These are phyloP conservation scores for Acer campestre DNA, from an alignment of 345 rosid species.

Conservation along the genomic window DNA sequence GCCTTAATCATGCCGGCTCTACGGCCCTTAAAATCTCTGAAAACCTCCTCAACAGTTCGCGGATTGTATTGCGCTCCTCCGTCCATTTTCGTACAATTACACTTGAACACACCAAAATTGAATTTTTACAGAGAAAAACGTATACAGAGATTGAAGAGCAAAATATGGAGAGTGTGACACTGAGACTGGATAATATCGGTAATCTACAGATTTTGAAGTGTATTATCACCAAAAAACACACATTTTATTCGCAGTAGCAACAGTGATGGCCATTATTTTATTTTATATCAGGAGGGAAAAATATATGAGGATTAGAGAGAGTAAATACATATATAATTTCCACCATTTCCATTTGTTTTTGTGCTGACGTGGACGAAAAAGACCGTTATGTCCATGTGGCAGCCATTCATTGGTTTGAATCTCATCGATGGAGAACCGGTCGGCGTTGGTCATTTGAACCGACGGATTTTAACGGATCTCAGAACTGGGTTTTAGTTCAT, in stretches of 20 bases:
- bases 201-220: background rate
- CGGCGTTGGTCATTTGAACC: background rate
- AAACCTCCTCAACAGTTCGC: conserved; percentile 77
- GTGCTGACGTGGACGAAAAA: conserved; percentile 24
- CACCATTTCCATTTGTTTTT: background rate
- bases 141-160: background rate
- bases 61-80: conserved; percentile 63
- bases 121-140: background rate
- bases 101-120: conserved; percentile 7
- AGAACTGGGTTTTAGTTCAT: conserved; percentile 3
- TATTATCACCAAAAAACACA: background rate
- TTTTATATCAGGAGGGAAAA: background rate
- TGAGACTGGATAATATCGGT: background rate
- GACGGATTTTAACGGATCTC: conserved; percentile 2
- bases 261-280: no score
- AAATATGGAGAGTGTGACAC: background rate
- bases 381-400: conserved; percentile 18
- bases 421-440: background rate
- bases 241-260: conserved; percentile 3
- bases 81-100: conserved; percentile 48
- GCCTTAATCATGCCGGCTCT: conserved; percentile 77
- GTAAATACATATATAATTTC: no score
- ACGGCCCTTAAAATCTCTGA: conserved; percentile 80
- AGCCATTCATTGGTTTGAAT: background rate
- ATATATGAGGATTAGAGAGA: no score